Base-by-base conservation (phyloP, 177 flowering plant genomes). In the Telopea speciosissima region DNA sequence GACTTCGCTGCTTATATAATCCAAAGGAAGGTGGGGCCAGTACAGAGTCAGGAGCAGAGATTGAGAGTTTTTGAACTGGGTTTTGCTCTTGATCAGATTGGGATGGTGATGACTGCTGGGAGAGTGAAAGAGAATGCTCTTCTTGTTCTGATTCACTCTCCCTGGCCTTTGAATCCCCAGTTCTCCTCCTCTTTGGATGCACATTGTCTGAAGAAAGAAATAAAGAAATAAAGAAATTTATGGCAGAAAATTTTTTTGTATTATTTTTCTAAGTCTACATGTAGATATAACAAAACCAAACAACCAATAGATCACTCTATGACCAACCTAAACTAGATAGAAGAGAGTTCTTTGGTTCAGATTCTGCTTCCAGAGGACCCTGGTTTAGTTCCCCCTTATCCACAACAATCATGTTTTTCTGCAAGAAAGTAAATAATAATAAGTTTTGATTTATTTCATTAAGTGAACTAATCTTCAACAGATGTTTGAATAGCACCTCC, bases 1-100 rank as follows among this genome's bases (percentile, higher is more conserved):
- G 81, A 68, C 63, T 74, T 4, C 66, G 70, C 45, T 77, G 74
- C 76, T 74, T 83, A 52, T 84, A 77, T 56, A 83, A 56, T 42
- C 80, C 75, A 58, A 83, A 76, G 2, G 84, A 73, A 8, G 68
- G 81, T 24, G 87, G 74, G 13, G 75, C 67, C 16, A 64, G 28
- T 26, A 24, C 40, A 16, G 83, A 68, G 62, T 71, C 80, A 16
- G 70, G 2, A 0, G 74, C 68, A 9, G 70, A 33, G 66, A 70
- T 60, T 1, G 70, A 26, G 24, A 72, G 26, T 69, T 74, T 85
- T 25, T 66, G 68, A 16, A 67, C 68, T 5, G 84, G 81, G 25
- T 84, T 77, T 52, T 83, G 93, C 59, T 90, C 98, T 71, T 89
- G 97, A 80, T 93, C 98, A 26, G 97, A 93, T 59, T 80, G 93